A percentile compares a stretch with the other conserved stretches of the same genome.
These are phyloP conservation scores for Solanum piurae DNA, from an alignment of 257 asterid species.

Conservation along the genomic window DNA sequence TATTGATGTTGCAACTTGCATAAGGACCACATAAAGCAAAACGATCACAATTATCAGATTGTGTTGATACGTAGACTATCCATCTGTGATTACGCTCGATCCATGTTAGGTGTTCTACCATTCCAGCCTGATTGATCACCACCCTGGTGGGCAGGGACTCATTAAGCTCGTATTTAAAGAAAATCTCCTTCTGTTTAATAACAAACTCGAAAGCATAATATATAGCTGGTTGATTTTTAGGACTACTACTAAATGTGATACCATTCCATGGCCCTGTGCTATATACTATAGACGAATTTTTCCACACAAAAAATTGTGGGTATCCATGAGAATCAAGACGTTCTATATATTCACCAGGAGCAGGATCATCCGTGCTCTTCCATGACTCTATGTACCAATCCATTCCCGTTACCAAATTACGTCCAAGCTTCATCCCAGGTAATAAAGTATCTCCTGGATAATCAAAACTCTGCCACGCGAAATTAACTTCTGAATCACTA, in stretches of 20 bases:
- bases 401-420: neutral
- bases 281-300: neutral
- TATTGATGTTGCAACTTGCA: neutral
- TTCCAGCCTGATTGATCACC: neutral
- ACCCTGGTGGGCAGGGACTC: neutral
- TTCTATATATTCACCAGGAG: neutral
- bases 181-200: neutral
- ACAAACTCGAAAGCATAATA: neutral
- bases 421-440: conserved; percentile 12
- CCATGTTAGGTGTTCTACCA: neutral
- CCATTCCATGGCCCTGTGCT: conserved; percentile 14
- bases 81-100: neutral
- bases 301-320: neutral
- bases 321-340: neutral
- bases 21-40: neutral
- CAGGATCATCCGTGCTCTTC: conserved; percentile 10
- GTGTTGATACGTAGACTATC: neutral
- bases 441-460: neutral
- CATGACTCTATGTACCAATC: neutral
- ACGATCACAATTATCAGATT: neutral
- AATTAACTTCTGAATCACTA: neutral
- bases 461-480: conserved; percentile 7
- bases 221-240: neutral
- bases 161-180: neutral
- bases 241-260: neutral